Percentiles rank a stretch among this genome's conserved stretches.
Conservation (phyloP, 768 basidiomycete genomes). For the Lyophyllum shimeji region DNA sequence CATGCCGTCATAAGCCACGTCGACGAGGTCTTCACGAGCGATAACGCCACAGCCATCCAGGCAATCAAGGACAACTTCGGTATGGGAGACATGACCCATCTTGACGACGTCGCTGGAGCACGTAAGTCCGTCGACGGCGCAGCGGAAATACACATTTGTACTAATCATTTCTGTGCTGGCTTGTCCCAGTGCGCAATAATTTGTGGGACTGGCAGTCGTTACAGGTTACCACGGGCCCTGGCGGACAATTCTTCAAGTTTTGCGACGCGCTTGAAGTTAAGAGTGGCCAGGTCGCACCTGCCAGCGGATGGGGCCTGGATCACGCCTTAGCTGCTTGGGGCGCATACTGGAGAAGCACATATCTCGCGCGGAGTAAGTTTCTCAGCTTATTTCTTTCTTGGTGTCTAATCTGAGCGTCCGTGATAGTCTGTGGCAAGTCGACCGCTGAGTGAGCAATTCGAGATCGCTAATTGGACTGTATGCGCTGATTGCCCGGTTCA, state of each 20-base stretch:
- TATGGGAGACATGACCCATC: conserved; percentile 51
- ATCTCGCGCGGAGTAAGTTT: conserved; percentile 43
- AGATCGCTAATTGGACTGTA: background rate
- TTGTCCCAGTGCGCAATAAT: conserved; percentile 47
- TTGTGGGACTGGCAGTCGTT: conserved; percentile 71
- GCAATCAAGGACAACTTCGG: conserved; percentile 59
- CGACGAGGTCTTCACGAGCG: conserved; percentile 52
- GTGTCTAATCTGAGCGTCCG: background rate
- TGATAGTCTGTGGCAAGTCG: conserved; percentile 49
- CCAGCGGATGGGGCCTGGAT: conserved; percentile 59
- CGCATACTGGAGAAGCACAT: conserved; percentile 51
- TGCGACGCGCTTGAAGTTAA: conserved; percentile 73
- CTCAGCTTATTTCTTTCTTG: background rate
- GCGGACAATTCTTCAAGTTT: conserved; percentile 53
- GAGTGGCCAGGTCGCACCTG: conserved; percentile 47
- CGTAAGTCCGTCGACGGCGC: conserved; percentile 26
- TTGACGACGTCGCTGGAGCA: conserved; percentile 68
- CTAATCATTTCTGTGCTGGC: background rate
- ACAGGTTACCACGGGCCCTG: conserved; percentile 47
- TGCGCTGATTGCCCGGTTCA: background rate
- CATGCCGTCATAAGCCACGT: conserved; percentile 63
- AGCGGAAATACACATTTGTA: background rate
- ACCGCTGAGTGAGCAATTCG: conserved; percentile 44
- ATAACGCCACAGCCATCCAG: conserved; percentile 46
- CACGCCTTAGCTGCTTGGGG: conserved; percentile 64